Evolutionary conservation across 768 basidiomycete species (phyloP), one percentile per base, ranked within the genome.

Genomic region (Rickenella mellea): DNA sequence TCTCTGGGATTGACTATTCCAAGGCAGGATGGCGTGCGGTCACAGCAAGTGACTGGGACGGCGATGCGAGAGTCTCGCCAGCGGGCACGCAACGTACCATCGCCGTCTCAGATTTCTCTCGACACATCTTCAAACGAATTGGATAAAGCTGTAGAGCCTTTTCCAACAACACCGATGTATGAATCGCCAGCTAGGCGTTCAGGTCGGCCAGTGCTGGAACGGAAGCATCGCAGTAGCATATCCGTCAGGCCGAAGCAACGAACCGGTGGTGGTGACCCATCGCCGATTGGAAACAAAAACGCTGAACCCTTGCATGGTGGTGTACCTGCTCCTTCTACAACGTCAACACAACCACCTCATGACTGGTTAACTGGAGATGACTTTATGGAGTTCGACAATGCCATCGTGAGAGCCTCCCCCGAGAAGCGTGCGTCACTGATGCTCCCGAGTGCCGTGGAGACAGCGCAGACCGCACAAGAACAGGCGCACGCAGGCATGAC

Each of bases 291-390:
- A n/a, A n/a, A n/a, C n/a, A n/a, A n/a, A n/a, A n/a, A n/a, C n/a
- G n/a, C n/a, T n/a, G n/a, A n/a, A n/a, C n/a, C n/a, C n/a, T n/a
- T n/a, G n/a, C n/a, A n/a, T n/a, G n/a, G n/a, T n/a, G n/a, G n/a
- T n/a, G 22, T 47, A 9, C 38, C 48, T 2, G 47, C 40, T 27
- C 33, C 37, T 20, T 42, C 19, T 25, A 31, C 42, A 3, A 11
- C 40, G 24, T 33, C 10, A 21, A 32, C 14, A 27, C 8, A 24
- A 27, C 33, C 35, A 40, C 65, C 60, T 36, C 67, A 62, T 48
- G 84, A 88, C 54, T 86, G 86, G 85, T 61, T 90, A 26, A 86
- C 87, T 14, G 86, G 86, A 7, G 72, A 73, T 41, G 73, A 77
- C 43, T 36, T 36, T 22, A 22, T 14, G n/a, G 20, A 5, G 3